Base-by-base conservation (phyloP, 2,329 filamentous ascomycete genomes). In the Ilyonectria mors-panacis region DNA sequence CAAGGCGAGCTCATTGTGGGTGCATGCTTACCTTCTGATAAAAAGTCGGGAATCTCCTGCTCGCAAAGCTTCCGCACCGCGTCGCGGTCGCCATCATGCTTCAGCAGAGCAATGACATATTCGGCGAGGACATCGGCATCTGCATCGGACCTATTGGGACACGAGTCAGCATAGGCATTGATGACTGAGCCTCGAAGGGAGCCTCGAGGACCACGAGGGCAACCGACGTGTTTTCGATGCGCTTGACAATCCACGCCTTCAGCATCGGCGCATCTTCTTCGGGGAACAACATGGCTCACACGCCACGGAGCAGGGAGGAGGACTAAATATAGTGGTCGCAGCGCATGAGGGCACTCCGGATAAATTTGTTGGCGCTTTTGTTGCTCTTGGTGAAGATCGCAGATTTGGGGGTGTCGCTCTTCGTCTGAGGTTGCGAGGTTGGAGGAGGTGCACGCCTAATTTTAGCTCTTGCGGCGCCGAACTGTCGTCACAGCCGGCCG, bases 61-160 rank as follows among this genome's bases (percentile, higher is more conserved):
- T 93, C 86, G 79, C 92, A 94, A 58, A 92, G 87, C 73, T 86
- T 83, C 75, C 89, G 88, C 60, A 94, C 90, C 21, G 88, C 85
- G n/a, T 86, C 85, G 45, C 87, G 83, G 57, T 89, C 85, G 68
- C 91, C 91, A 70, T 94, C 92, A 68, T 92, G 90, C 69, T 89
- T 88, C 51, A 95, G 82, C 21, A 96, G 87, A 7, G 92, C 93
- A 68, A 95, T 85, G n/a, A 95, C 91, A 78, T 95, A 96, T 74
- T 96, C 93, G 53, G 93, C 93, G 3, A 96, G 89, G 6, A 95
- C 92, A 75, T 94, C 93, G 35, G 91, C 88, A 78, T 96, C 93
- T 57, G 92, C 93, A 75, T 95, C 93, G 30, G 92, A 93, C 59
- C 92, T 94, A 69, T 74, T 53, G 72, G 59, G 21, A 28, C 21